Evolutionary conservation across 1,139 yeast genomes (phyloP), one percentile per base, ranked within the genome.

Genomic region (Scheffersomyces stambukii): DNA sequence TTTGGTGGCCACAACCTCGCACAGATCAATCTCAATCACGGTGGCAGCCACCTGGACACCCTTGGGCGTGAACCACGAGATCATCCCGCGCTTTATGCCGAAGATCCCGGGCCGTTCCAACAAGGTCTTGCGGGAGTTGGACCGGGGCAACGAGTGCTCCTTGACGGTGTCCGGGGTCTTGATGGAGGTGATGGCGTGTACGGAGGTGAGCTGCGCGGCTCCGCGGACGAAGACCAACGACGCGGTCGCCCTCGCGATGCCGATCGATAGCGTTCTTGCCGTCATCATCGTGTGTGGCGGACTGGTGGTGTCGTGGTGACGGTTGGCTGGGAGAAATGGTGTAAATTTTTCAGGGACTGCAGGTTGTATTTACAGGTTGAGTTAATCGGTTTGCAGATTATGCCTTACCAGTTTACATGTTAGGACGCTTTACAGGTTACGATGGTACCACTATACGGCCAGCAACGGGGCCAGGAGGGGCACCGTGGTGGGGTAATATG

Each of bases 71-170:
- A 75, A 91, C 75, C 79, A 84, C 8, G 95, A 77, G 32, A 88
- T 78, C 96, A 91, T 89, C 13, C 97, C 97, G 39, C 81, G 66
- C 52, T 91, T 91, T 39, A 77, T 64, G 0, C 94, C 95, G 16
- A 89, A 61, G 21, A 86, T 62, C 6, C 98, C 98, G 5, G 95
- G 80, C 56, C 98, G 77, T 23, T 62, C 58, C 19, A 88, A 75
- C 25, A 86, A 64, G 52, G 77, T 69, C 53, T 77, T 80, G 52
- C 96, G 74, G 33, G 63, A 57, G 46, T 80, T 75, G 18, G 81
- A 70, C 30, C 64, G 57, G 40, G 70, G 79, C 30, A 74, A 69
- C 3, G 81, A 65, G 51, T 78, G 85, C 42, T 71, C 65, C 23
- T 67, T 54, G 20, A 51, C 48, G 21, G 75, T 65, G 2, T 73